phyloP scores from a whole-genome alignment of 305 asterid species.

The Solanum hybrid region DNA sequence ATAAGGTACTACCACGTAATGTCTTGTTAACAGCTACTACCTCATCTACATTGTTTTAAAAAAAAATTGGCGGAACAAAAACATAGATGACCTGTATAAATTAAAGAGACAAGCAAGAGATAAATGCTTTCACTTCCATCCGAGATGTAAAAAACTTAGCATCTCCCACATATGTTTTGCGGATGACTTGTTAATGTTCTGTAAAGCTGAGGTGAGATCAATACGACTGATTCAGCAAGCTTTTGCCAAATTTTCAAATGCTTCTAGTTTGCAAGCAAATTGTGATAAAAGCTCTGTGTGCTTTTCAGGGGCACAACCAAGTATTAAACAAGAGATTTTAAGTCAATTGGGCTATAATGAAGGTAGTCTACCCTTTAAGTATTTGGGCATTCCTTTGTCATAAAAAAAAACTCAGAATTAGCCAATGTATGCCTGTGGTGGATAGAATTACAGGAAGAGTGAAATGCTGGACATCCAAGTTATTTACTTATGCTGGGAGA shows the following conservation, averaged over 20 bases:
- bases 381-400: not conserved
- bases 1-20: no score
- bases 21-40: no score
- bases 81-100: no score
- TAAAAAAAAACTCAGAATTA: no score
- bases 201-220: not conserved
- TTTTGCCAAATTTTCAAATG: not conserved
- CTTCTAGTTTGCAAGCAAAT: not conserved
- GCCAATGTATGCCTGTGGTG: not conserved
- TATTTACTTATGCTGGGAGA: not conserved
- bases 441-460: not conserved
- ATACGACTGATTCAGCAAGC: not conserved
- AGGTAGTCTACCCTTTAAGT: not conserved
- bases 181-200: not conserved
- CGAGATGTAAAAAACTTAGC: not conserved
- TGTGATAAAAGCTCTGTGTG: not conserved
- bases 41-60: no score
- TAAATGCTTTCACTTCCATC: not conserved
- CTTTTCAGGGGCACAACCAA: not conserved
- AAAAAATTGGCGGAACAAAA: no score
- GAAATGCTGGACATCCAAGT: not conserved
- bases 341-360: not conserved
- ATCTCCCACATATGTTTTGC: not conserved
- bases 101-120: not conserved
- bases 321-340: not conserved